Evolutionary conservation across 345 rosid genomes (phyloP), one percentile per base, ranked within the genome.

Genomic region (Populus deltoides): DNA sequence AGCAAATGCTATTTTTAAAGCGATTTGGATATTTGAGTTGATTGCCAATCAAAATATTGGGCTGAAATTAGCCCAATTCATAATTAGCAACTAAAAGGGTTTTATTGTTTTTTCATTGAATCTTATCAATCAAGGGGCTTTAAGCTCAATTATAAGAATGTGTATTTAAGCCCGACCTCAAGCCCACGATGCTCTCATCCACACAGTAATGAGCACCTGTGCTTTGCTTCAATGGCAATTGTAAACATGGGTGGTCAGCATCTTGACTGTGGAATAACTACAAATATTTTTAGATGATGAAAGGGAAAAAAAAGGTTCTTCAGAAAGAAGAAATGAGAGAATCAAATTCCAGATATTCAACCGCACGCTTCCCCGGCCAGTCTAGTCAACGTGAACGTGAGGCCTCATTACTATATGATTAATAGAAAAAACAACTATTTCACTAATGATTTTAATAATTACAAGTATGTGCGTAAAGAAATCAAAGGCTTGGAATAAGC

Each of bases 341-440:
- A 71, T 55, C 70, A 70, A 59, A 72, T 49, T 51, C 62, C 39
- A 69, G 72, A 65, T 61, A 77, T 75, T 85, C 85, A 80, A 78
- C 83, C 81, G 78, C 88, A 81, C 86, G 86, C 78, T 75, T 72
- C 76, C 81, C 74, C 24, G 67, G 41, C 49, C 63, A 72, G 36
- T 77, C 49, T 45, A 68, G 83, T 82, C 77, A 79, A 51, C 75
- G 67, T 43, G 80, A 82, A 86, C 89, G 89, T 86, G 90, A 74
- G 84, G 75, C 69, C 73, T 77, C 80, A 83, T 88, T 81, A 75
- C 41, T 62, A 63, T 63, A 71, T 86, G 74, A 78, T 71, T 78
- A 65, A 71, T 71, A 17, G 45, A 63, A 78, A 18, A 65, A 16
- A 47, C 27, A 51, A n/a, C 39, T 47, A n/a, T 70, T 20, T 38